Conservation (phyloP, 2,329 filamentous ascomycete species). For the Phialophora chinensis region DNA sequence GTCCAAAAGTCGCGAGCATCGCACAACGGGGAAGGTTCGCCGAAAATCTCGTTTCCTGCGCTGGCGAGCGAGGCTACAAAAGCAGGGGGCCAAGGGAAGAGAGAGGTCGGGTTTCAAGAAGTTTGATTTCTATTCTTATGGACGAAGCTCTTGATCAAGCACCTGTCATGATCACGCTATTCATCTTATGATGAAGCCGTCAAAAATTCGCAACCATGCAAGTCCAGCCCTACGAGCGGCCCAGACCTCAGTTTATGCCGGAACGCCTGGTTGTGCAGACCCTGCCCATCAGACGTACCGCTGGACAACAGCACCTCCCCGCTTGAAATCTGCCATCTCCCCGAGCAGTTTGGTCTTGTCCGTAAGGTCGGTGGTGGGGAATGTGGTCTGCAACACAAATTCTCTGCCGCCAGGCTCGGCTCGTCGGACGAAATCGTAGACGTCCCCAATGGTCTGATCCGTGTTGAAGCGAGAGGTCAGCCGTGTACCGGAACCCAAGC, state of each 20-base stretch:
- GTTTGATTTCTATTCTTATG: constrained; percentile 14
- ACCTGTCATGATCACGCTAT: constrained; percentile 2
- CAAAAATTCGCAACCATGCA: not conserved
- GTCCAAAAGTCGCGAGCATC: constrained; percentile 6
- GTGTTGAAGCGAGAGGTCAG: constrained; percentile 69
- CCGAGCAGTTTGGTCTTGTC: constrained; percentile 58
- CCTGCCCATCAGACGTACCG: constrained; percentile 45
- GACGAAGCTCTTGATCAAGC: not conserved
- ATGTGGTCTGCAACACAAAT: constrained; percentile 70
- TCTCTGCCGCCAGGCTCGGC: constrained; percentile 59
- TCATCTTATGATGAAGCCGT: not conserved
- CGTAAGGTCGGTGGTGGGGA: constrained; percentile 66
- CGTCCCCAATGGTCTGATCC: constrained; percentile 67
- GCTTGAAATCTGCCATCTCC: constrained; percentile 57
- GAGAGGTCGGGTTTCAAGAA: not conserved
- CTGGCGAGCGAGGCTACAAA: not conserved
- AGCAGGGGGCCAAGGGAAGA: not conserved
- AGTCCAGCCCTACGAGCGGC: not conserved
- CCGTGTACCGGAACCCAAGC: constrained; percentile 67
- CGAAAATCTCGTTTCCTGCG: constrained; percentile 12
- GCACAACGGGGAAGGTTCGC: constrained; percentile 15
- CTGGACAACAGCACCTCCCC: constrained; percentile 58
- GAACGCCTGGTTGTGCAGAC: not conserved
- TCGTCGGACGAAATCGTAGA: constrained; percentile 66
- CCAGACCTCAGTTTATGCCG: not conserved